phyloP scores from a whole-genome alignment of 2,329 filamentous ascomycete genomes.

The Penicillium verrucosum region DNA sequence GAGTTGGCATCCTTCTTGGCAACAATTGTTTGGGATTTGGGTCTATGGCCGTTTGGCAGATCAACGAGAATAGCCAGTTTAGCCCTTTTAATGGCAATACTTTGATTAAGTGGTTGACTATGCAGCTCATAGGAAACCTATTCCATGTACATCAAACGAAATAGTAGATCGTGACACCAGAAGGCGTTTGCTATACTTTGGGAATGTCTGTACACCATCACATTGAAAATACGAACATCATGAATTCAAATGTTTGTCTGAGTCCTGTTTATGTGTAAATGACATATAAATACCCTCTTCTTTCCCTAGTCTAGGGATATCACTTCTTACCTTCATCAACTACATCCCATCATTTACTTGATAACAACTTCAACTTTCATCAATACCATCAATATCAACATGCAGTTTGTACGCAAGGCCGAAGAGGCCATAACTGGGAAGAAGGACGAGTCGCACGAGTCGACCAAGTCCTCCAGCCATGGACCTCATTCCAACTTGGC shows the following conservation, averaged over 20 bases:
- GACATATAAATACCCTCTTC: background rate
- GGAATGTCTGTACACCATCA: background rate
- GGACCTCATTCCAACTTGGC: constrained; percentile 16
- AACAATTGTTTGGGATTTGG: background rate
- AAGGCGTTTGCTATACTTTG: background rate
- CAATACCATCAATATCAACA: background rate
- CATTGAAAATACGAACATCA: background rate
- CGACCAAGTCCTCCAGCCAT: constrained; percentile 11
- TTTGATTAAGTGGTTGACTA: background rate
- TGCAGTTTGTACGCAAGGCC: constrained; percentile 42
- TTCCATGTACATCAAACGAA: background rate
- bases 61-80: background rate
- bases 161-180: background rate
- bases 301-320: background rate
- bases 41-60: background rate
- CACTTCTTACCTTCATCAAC: background rate
- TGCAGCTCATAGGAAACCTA: background rate
- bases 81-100: background rate
- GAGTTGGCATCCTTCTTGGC: background rate
- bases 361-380: background rate
- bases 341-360: background rate
- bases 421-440: constrained; percentile 41
- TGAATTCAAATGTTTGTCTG: background rate
- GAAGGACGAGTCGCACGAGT: constrained; percentile 17
- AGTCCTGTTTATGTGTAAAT: background rate